Base-by-base conservation (phyloP, 1,139 yeast species). In the Pneumocystis canis region DNA sequence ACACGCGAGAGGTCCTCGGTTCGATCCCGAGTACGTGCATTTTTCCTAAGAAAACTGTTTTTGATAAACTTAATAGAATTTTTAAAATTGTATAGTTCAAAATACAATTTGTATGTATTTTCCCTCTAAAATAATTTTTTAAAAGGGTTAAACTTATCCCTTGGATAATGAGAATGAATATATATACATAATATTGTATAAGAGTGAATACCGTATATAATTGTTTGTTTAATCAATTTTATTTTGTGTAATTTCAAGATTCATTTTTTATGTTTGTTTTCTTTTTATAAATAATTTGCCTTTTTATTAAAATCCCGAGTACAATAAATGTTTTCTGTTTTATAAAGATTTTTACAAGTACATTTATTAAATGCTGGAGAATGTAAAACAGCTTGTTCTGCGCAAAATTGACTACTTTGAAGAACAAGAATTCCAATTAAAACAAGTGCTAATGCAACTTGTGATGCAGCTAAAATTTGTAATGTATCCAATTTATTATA, bases 341-440 rank as follows among this genome's bases (percentile, higher is more conserved):
- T 41, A 30, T 20, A 20, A 11, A 47, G 20, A 31, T 11, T 25
- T 47, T 4, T 25, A n/a, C n/a, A 25, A 25, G 54, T 5, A 20
- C 54, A 31, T 11, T 25, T 20, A 20, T 5, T 20, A 6, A 47
- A 25, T 3, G 31, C 16, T 25, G 28, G 14, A 9, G 54, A 47
- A 11, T 47, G 54, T 11, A 47, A 9, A 25, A 47, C 87, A 76
- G 85, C 89, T 81, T 84, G 81, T 70, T 84, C 85, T 60, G 96
- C 96, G 76, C 87, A 90, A 80, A 87, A 89, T 72, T 92, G 82
- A 31, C 97, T 97, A 61, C 81, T 84, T 77, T 92, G 97, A 68
- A 92, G 79, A 16, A 87, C 80, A 64, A 89, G 75, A 28, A 89
- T 88, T 66, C 97, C 97, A 35, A 83, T 71, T 64, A 90, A 78